Percentiles rank a stretch among this genome's conserved stretches.
Conservation (phyloP, 129 eudicot genomes). For the Flaveria ramosissima region DNA sequence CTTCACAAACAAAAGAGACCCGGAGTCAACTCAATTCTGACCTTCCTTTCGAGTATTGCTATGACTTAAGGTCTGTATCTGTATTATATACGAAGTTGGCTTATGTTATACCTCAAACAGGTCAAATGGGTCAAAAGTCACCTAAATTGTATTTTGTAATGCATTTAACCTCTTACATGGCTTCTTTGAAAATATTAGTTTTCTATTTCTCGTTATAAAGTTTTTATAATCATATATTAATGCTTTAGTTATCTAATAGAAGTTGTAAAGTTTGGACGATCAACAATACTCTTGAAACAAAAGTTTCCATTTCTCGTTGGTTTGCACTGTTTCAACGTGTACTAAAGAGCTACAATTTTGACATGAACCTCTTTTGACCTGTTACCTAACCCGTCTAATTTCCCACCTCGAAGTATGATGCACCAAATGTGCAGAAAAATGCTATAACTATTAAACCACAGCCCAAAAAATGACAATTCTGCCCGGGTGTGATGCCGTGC, state of each 20-base stretch:
- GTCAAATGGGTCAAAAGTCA: neutral
- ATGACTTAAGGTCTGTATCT: slow-evolving; percentile 51
- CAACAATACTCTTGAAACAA: too few relatives aligned
- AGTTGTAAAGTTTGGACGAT: neutral
- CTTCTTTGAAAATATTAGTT: neutral
- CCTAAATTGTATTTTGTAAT: neutral
- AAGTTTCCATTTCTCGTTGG: too few relatives aligned
- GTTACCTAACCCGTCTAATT: neutral
- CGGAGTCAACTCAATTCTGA: slow-evolving; percentile 43
- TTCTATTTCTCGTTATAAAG: neutral
- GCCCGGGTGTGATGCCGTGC: neutral
- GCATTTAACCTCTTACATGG: neutral
- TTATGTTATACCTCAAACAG: neutral
- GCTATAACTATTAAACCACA: neutral
- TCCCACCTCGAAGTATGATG: neutral
- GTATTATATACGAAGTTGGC: neutral
- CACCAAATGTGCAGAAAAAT: neutral
- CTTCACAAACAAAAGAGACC: slow-evolving; percentile 58
- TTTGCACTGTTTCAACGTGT: too few relatives aligned
- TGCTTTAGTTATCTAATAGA: neutral
- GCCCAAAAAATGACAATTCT: neutral
- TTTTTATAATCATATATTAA: neutral
- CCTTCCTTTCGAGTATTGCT: slow-evolving; percentile 77
- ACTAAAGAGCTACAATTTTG: neutral
- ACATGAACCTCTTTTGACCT: neutral